Base-by-base conservation (phyloP, 495 filamentous ascomycete species). In the Daldinia vernicosa region DNA sequence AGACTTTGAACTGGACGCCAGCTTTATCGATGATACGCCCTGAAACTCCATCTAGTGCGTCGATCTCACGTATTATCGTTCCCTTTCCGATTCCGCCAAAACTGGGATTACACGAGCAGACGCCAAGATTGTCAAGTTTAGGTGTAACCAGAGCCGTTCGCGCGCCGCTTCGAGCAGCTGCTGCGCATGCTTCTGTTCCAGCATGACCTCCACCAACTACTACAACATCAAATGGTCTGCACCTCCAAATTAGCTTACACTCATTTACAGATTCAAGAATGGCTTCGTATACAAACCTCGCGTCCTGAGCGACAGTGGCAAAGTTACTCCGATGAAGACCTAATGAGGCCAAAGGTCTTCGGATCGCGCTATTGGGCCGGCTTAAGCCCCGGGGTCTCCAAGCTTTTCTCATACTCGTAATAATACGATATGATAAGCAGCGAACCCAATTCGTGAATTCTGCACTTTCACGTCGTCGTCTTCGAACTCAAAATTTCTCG, bases 61-160 rank as follows among this genome's bases (percentile, higher is more conserved):
- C 95, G 30, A 99, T 89, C 78, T 99, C 95, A 2, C 95, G 90
- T 35, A 99, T 83, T 86, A 99, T 98, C 15, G 92, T 98, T 9
- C 95, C 95, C 79, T 99, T 99, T n/a, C 95, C 95, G 72, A 99
- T 99, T 33, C 95, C 95, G 52, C 95, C 95, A 77, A 99, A 97
- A 63, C 92, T 95, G 28, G 95, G 95, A 79, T 99, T 99, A 83
- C 95, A 99, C 57, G 95, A 98, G 81, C 96, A 98, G 22, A 95
- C 91, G 37, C 95, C 95, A 28, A 99, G 90, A 74, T 97, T 97
- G 56, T 93, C 89, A 60, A 94, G 76, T 63, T 89, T 91, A 54
- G 92, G 94, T 4, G 95, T 99, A 39, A 99, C 85, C 61, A 99
- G 86, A 4, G 92, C 94, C 5, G 95, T 99, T 64, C 90, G 89